Evolutionary conservation across 371 early-diverging fungal genomes (phyloP), one percentile per base, ranked within the genome.

Genomic region (Gilbertella persicaria): DNA sequence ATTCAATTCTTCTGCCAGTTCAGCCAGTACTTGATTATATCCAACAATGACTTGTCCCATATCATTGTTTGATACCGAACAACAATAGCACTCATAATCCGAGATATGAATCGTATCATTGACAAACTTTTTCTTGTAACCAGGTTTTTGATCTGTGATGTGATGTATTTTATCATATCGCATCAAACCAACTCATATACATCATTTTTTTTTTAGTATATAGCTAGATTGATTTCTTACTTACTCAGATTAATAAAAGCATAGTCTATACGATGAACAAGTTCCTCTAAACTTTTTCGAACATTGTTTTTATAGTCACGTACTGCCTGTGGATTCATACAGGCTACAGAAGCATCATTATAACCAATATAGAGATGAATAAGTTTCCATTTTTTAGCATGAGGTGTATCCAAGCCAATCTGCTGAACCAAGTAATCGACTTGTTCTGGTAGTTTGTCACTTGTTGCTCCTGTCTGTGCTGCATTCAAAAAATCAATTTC

Each of bases 381-480:
- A 23, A 74, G 16, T 26, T 74, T 74, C 70, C 71, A 74, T 12
- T 58, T 46, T 0, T 63, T 42, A 3, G 48, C 56, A 4, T 56
- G 23, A 9, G 26, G 28, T 1, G 71, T 61, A 9, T 17, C 39
- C 4, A 25, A 12, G 12, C 74, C 74, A 17, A 74, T 49, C 6
- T 48, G 33, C 45, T 65, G 33, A 21, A 55, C 49, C 7, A 74
- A 25, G n/a, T 74, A 74, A 12, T 67, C 40, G 1, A 67, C 64
- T 54, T 74, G 71, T 8, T 70, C 51, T 7, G 16, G 30, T 21
- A 74, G 35, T 9, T 50, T 49, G 20, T 28, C 23, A 25, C 65
- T 62, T n/a, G 61, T 66, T 19, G 67, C 62, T 20, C 63, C 60
- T 37, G 74, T 62, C 25, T 69, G 64, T 20, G 79, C 79, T 21